phyloP scores from a whole-genome alignment of 176 grass and related monocot genomes.

The Saccharum officinarum region DNA sequence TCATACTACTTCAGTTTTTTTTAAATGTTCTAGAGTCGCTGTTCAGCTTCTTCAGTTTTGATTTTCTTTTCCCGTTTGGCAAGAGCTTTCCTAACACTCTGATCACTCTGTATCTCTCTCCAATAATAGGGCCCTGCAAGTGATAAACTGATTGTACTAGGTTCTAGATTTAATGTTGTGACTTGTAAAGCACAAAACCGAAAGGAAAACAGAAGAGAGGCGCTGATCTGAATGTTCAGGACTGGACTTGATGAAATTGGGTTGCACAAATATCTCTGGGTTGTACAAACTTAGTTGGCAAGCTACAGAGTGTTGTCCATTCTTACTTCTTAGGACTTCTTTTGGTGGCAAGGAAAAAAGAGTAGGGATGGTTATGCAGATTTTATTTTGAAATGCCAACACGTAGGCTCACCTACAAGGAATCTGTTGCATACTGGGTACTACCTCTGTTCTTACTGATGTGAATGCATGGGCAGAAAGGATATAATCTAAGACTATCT shows the following conservation, averaged over 20 bases:
- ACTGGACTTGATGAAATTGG: slow-evolving; percentile 6
- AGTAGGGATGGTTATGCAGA: neutral
- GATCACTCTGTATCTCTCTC: neutral
- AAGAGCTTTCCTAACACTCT: neutral
- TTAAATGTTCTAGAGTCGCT: neutral
- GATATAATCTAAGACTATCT: too few relatives aligned
- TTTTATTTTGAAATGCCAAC: neutral
- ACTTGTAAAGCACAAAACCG: slow-evolving; percentile 27
- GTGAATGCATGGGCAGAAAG: too few relatives aligned
- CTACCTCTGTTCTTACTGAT: too few relatives aligned
- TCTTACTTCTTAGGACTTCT: neutral
- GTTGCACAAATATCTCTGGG: neutral
- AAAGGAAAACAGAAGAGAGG: slow-evolving; percentile 20
- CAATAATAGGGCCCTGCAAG: neutral
- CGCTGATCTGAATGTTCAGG: slow-evolving; percentile 7
- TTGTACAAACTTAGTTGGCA: neutral
- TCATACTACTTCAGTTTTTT: neutral
- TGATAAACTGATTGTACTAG: slow-evolving; percentile 22
- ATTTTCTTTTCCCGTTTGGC: neutral
- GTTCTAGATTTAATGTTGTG: slow-evolving; percentile 13
- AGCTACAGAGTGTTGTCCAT: neutral
- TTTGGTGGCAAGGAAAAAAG: neutral
- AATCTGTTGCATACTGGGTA: too few relatives aligned
- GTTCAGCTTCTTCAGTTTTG: too few relatives aligned
- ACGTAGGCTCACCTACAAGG: too few relatives aligned